phyloP scores from a whole-genome alignment of 352 stramenopile species.

The Paralagenidium karlingii region DNA sequence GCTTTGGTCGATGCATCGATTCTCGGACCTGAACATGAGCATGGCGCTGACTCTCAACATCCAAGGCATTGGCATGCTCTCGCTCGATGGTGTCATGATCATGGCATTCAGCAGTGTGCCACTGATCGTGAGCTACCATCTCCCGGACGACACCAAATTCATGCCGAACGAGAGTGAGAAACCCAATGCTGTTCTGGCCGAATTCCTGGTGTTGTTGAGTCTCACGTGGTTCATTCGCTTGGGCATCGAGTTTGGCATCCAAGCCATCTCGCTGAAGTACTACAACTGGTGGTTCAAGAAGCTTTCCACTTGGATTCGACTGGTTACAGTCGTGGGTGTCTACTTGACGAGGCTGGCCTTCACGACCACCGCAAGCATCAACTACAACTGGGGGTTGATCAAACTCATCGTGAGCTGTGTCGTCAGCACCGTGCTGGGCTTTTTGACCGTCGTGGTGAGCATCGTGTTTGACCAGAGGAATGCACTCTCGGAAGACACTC shows the following conservation, averaged over 20 bases:
- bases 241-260: constrained; percentile 14
- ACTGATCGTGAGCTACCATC: constrained; percentile 15
- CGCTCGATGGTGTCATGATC: constrained; percentile 12
- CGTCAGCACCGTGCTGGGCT: too few species aligned
- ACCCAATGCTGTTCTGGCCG: constrained; percentile 5
- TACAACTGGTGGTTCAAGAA: constrained; percentile 12
- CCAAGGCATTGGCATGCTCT: constrained; percentile 19
- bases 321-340: constrained; percentile 13
- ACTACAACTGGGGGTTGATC: too few species aligned
- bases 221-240: constrained; percentile 17
- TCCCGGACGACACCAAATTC: constrained; percentile 14
- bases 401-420: too few species aligned
- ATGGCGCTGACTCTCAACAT: constrained; percentile 20
- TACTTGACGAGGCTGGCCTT: too few species aligned
- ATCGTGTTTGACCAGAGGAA: constrained; percentile 12
- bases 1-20: constrained; percentile 10
- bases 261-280: constrained; percentile 7
- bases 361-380: too few species aligned
- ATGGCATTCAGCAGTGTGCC: constrained; percentile 14
- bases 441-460: constrained; percentile 11
- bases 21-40: constrained; percentile 15
- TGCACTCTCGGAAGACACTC: constrained; percentile 12
- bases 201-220: constrained; percentile 14
- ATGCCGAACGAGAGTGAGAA: constrained; percentile 7
- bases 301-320: constrained; percentile 16